Base-by-base conservation (phyloP, 1,139 yeast genomes). In the Pichia cactophila region DNA sequence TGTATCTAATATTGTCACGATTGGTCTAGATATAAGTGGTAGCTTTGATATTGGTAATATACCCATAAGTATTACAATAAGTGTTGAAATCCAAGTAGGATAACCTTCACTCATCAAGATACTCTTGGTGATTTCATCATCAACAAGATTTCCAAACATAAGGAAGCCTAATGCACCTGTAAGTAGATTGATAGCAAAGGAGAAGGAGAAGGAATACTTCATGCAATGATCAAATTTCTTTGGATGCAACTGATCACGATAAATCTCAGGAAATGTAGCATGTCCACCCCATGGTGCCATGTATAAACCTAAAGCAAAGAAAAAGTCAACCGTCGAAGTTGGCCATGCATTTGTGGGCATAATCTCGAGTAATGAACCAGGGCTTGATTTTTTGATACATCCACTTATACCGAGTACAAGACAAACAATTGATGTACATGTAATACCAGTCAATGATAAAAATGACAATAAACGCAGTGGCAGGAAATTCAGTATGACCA, bases 21-120 rank as follows among this genome's bases (percentile, higher is more conserved):
- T 83, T 1, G 97, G 97, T 58, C 92, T 80, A 9, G 94, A 89
- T 59, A 83, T 86, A 45, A 90, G 72, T 0, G 97, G 96, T 1
- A 92, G 80, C 62, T 90, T 90, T 1, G 96, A 89, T 42, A 89
- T 66, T 1, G 97, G 97, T 29, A 90, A 80, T 40, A 89, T 60
- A 39, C 95, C 86, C 71, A 89, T 85, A 44, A 87, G 69, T 0
- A 76, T 75, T 48, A 92, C 84, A 47, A 90, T 74, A 37, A 81
- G 59, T 3, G 80, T 78, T 50, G 81, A 78, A 10, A 85, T 71
- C 73, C 81, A 79, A 1, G 62, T 52, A 0, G 97, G 96, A 60
- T 86, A 88, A 0, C 95, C 95, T 8, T 74, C 67, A 1, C 88
- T 83, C 28, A 75, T 62, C 47, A 90, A 67, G 28, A 90, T 73